Evolutionary conservation across 768 basidiomycete species (phyloP).

Genomic region (Suillus ampliporus): DNA sequence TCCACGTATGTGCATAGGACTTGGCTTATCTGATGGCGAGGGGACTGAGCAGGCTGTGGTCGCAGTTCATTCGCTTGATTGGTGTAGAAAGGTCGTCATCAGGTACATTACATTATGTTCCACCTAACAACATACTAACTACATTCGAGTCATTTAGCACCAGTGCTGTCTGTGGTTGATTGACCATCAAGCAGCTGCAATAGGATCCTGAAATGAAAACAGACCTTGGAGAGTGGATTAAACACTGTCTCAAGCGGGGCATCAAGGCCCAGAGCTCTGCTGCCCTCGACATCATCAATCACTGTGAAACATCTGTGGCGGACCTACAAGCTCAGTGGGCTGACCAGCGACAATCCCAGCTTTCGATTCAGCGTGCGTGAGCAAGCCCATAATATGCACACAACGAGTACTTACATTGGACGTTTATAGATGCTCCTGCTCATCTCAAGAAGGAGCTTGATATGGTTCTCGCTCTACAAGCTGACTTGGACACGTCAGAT

Average conservation of each 20-base stretch:
- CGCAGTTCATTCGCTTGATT: constrained; percentile 39
- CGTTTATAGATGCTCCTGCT: too few relatives aligned
- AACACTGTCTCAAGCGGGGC: constrained; percentile 24
- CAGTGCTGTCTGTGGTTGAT: constrained; percentile 38
- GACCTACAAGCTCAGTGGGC: constrained; percentile 13
- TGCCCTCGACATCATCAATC: background rate
- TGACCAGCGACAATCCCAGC: constrained; percentile 6
- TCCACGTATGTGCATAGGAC: too few relatives aligned
- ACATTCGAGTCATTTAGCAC: constrained; percentile 21
- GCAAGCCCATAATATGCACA: too few relatives aligned
- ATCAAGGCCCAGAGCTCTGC: constrained; percentile 17
- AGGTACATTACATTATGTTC: constrained; percentile 28
- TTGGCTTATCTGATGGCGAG: too few relatives aligned
- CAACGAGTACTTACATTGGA: too few relatives aligned
- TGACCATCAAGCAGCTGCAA: too few relatives aligned
- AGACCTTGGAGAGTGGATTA: constrained; percentile 42
- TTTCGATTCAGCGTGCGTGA: constrained; percentile 14
- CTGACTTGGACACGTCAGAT: too few relatives aligned
- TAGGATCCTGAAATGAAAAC: constrained; percentile 29
- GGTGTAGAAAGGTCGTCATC: constrained; percentile 35
- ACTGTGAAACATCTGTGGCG: background rate
- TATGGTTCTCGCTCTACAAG: too few relatives aligned
- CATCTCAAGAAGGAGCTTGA: too few relatives aligned
- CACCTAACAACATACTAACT: too few relatives aligned
- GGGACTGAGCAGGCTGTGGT: constrained; percentile 41